Evolutionary conservation across 106 monocot species (phyloP).

Genomic region (Dendrobium chrysotoxum): DNA sequence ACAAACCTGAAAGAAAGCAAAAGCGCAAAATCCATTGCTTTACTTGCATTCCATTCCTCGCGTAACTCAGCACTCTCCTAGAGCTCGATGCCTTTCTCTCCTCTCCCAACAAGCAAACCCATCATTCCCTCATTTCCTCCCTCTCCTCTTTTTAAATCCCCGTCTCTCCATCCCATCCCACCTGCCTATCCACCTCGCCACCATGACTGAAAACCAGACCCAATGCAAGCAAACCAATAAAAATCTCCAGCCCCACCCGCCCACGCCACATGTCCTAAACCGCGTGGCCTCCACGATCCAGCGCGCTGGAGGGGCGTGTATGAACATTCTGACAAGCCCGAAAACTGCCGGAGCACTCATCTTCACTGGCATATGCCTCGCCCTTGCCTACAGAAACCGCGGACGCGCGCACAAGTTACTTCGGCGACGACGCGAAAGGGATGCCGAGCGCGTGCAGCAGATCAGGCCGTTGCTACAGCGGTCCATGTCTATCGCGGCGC

Average conservation of each 20-base stretch:
- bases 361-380: constrained; percentile 8
- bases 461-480: not conserved
- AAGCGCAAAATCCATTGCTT: too few relatives aligned
- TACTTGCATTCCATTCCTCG: not conserved
- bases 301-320: not conserved
- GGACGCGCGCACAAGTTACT: too few relatives aligned
- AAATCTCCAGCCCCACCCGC: not conserved
- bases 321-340: not conserved
- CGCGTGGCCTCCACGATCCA: not conserved
- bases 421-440: not conserved
- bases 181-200: not conserved
- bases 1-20: too few relatives aligned
- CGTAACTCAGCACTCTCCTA: not conserved
- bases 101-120: constrained; percentile 1
- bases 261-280: not conserved
- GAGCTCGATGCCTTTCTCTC: not conserved
- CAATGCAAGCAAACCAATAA: not conserved
- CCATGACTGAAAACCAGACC: not conserved
- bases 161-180: not conserved
- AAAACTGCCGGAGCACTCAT: constrained; percentile 2
- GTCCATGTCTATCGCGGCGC: constrained; percentile 20
- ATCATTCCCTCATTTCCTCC: not conserved
- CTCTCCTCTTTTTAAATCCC: not conserved
- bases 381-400: constrained; percentile 2
- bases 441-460: not conserved